These are phyloP conservation scores for Panaeolus cyanescens DNA, from an alignment of 768 basidiomycete genomes.

Conservation along the genomic window DNA sequence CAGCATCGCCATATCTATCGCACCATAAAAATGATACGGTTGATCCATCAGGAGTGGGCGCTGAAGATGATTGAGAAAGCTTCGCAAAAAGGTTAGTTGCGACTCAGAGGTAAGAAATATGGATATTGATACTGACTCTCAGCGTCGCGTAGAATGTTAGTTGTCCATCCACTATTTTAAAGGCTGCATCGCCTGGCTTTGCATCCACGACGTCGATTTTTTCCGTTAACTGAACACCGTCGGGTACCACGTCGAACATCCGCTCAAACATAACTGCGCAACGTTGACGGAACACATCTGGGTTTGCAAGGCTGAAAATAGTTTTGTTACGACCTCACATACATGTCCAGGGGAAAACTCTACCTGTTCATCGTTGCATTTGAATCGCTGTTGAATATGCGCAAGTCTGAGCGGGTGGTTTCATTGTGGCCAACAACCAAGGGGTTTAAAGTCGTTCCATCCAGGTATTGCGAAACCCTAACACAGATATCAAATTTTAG, in stretches of 20 bases:
- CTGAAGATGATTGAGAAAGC: background rate
- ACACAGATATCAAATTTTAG: background rate
- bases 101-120: background rate
- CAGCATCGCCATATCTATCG: conserved; percentile 23
- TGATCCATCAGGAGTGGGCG: background rate
- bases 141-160: background rate
- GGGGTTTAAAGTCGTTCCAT: conserved; percentile 35
- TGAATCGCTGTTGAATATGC: conserved; percentile 33
- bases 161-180: background rate
- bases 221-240: conserved; percentile 33
- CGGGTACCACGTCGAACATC: conserved; percentile 42
- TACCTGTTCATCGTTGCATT: conserved; percentile 39
- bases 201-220: conserved; percentile 29
- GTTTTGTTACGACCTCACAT: background rate
- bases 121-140: background rate
- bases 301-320: background rate
- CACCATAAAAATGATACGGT: conserved; percentile 20
- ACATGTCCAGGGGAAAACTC: background rate
- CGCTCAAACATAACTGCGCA: conserved; percentile 5
- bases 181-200: background rate
- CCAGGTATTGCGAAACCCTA: conserved; percentile 39
- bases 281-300: background rate
- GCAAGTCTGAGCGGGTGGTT: conserved; percentile 35
- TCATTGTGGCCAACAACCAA: conserved; percentile 31
- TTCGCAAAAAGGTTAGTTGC: background rate